Evolutionary conservation across 768 basidiomycete species (phyloP), one percentile per base, ranked within the genome.

Genomic region (Suillus ampliporus): DNA sequence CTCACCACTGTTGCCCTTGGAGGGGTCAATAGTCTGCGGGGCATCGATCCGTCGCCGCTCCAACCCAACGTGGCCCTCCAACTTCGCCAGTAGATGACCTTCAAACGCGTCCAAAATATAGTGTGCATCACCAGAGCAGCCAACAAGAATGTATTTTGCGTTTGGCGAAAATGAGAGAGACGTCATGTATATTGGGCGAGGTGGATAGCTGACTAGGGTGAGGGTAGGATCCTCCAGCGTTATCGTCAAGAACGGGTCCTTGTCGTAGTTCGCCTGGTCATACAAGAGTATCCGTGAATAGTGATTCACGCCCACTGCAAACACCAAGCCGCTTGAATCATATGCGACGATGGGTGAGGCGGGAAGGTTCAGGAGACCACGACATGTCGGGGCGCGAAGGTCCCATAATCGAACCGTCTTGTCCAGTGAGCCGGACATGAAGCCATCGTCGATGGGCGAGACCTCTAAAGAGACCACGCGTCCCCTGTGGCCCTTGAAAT

Each of bases 331-430:
- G 7, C 88, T 83, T 3, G 87, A 79, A 72, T 96, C 94, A 75
- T 95, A 95, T 5, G 94, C 92, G 21, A 94, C 83, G 61, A 94
- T 84, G 17, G 95, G 91, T 17, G 86, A 75, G 6, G 88, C 83
- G 11, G 90, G 90, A 21, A 95, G 82, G 68, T 87, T 86, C 60
- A 95, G 80, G 31, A 91, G 81, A 28, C 95, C 95, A 61, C 91
- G 84, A 72, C 94, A 95, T 26, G 81, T 80, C 0, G 89, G 86
- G 14, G 88, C 80, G 50, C 96, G 89, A 44, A 98, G 83, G 77
- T 99, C 97, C 97, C 97, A 99, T 19, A 99, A 78, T 31, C 97
- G 88, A 21, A 99, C 96, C 1, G 95, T 98, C 70, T 90, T 93
- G 80, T 99, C 97, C 73, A 93, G 80, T 0, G 96, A 93, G 2